phyloP scores from a whole-genome alignment of 306 rosid genomes.

The Benincasa hispida region DNA sequence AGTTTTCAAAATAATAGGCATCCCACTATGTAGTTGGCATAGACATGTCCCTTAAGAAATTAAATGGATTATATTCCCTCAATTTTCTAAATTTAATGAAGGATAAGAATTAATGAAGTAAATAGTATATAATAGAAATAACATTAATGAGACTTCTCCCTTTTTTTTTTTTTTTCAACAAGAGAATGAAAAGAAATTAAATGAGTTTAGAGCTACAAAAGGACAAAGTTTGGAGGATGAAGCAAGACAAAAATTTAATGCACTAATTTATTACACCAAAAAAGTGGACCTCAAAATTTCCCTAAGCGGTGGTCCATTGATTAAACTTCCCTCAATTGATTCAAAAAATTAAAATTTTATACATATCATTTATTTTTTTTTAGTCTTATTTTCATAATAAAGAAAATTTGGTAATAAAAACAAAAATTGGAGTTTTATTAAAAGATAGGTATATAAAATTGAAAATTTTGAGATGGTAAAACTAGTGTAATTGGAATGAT shows the following conservation, averaged over 20 bases:
- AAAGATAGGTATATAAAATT: too few relatives aligned
- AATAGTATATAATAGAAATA: conserved; percentile 1
- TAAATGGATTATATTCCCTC: background rate
- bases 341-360: too few relatives aligned
- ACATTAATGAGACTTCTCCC: background rate
- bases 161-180: background rate
- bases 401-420: too few relatives aligned
- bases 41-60: background rate
- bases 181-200: background rate
- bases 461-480: too few relatives aligned
- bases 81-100: background rate
- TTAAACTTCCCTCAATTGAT: too few relatives aligned
- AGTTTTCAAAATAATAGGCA: background rate
- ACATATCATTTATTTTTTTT: too few relatives aligned
- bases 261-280: background rate
- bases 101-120: background rate
- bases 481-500: too few relatives aligned
- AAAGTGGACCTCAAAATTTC: background rate
- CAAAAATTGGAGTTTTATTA: too few relatives aligned
- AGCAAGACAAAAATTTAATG: background rate
- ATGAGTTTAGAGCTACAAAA: background rate
- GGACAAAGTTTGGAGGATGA: background rate
- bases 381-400: too few relatives aligned
- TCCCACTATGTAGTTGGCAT: background rate
- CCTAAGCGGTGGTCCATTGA: background rate